These are phyloP conservation scores for Clavariopsis aquatica DNA, from an alignment of 495 filamentous ascomycete genomes.

Conservation along the genomic window DNA sequence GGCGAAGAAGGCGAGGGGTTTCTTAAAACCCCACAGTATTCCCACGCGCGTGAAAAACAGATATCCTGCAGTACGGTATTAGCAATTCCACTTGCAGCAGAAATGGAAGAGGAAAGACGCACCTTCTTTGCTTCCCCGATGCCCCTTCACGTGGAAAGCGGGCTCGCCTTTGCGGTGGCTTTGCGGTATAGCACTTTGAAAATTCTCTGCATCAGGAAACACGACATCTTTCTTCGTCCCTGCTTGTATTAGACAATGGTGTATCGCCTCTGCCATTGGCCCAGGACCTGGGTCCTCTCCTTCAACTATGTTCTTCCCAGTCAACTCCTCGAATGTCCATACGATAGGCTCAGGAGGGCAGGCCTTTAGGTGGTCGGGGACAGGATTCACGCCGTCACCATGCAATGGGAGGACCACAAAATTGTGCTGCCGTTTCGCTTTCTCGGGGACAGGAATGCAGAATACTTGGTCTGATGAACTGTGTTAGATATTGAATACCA, in stretches of 20 bases:
- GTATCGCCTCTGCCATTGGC: constrained; percentile 47
- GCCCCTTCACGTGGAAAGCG: constrained; percentile 89
- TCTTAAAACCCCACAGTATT: constrained; percentile 94
- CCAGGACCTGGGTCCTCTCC: constrained; percentile 34
- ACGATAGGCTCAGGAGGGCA: constrained; percentile 67
- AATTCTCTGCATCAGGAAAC: constrained; percentile 69
- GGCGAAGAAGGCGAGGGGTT: constrained; percentile 83
- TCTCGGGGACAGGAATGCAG: constrained; percentile 84
- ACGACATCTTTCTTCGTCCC: constrained; percentile 64
- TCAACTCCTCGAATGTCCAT: constrained; percentile 59
- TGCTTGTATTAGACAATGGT: constrained; percentile 29
- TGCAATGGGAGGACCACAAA: constrained; percentile 78
- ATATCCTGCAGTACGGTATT: constrained; percentile 57
- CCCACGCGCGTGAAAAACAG: constrained; percentile 85
- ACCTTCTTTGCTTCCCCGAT: constrained; percentile 91
- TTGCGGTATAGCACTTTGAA: constrained; percentile 74
- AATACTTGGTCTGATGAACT: constrained; percentile 69
- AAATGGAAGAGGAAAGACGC: not conserved
- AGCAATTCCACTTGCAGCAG: not conserved
- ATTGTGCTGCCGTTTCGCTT: constrained; percentile 82
- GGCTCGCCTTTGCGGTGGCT: constrained; percentile 86
- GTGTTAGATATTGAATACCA: constrained; percentile 11
- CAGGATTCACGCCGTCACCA: constrained; percentile 58
- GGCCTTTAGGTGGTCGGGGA: constrained; percentile 34
- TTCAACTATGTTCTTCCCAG: constrained; percentile 35